Conservation (phyloP, 306 rosid species). For the Vachellia pachyceras region DNA sequence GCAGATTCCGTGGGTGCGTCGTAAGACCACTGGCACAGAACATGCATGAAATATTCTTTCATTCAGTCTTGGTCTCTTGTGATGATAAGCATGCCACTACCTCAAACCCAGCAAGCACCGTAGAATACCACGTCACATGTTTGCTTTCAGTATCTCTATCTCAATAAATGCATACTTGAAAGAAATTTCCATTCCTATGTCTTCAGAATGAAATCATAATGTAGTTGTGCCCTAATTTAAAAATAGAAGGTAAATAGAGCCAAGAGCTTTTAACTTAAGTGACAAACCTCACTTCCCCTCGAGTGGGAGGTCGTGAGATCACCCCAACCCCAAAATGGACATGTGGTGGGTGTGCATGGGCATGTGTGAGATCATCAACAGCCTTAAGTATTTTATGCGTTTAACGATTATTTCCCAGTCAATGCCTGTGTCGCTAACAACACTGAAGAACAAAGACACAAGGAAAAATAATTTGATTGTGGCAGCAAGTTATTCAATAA, state of each 20-base stretch:
- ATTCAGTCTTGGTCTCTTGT: conserved; percentile 29
- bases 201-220: not conserved
- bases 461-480: not conserved
- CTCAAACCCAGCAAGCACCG: conserved; percentile 38
- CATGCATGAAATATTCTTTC: conserved; percentile 44
- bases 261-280: no score
- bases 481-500: not conserved
- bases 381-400: not conserved
- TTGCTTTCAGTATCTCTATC: conserved; percentile 27
- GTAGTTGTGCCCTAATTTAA: no score
- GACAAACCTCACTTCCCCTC: no score
- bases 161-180: conserved; percentile 4
- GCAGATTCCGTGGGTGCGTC: conserved; percentile 48
- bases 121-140: conserved; percentile 27
- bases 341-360: no score
- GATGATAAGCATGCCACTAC: conserved; percentile 60
- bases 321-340: no score
- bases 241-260: no score
- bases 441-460: not conserved
- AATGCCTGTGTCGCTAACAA: not conserved
- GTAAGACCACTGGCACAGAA: conserved; percentile 43
- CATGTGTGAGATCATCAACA: no score
- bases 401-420: not conserved
- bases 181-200: not conserved
- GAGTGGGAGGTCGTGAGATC: not conserved